Conservation (phyloP, 257 asterid genomes). For the Plantago ovata region DNA sequence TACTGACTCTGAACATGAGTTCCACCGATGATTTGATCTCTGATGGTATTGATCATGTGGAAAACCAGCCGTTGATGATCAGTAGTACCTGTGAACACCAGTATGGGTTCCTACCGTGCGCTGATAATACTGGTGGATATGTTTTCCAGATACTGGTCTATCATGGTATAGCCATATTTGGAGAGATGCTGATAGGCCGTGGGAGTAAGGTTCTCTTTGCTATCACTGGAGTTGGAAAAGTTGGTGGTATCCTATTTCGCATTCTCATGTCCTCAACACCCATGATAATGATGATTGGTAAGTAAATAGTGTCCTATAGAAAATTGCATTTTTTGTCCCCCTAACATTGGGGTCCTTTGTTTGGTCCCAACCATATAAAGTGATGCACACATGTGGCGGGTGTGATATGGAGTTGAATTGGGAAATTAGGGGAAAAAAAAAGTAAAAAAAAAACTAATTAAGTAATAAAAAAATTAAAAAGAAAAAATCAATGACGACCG, state of each 20-base stretch:
- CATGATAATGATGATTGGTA: conserved; percentile 47
- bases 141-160: conserved; percentile 39
- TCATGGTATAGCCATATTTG: conserved; percentile 38
- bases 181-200: conserved; percentile 31
- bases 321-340: too few species aligned
- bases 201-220: conserved; percentile 44
- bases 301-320: too few species aligned
- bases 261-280: conserved; percentile 47
- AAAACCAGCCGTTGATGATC: too few species aligned
- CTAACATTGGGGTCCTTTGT: too few species aligned
- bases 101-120: conserved; percentile 60
- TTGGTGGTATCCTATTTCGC: conserved; percentile 51
- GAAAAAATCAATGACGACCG: too few species aligned
- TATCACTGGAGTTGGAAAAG: conserved; percentile 35
- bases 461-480: too few species aligned
- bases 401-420: too few species aligned
- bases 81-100: too few species aligned
- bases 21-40: not conserved
- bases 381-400: too few species aligned
- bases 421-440: too few species aligned
- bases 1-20: not conserved
- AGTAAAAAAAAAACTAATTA: too few species aligned
- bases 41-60: not conserved
- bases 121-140: conserved; percentile 38
- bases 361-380: too few species aligned